These are phyloP conservation scores for Cystobasidium onofrii DNA, from an alignment of 768 basidiomycete genomes.

Conservation along the genomic window DNA sequence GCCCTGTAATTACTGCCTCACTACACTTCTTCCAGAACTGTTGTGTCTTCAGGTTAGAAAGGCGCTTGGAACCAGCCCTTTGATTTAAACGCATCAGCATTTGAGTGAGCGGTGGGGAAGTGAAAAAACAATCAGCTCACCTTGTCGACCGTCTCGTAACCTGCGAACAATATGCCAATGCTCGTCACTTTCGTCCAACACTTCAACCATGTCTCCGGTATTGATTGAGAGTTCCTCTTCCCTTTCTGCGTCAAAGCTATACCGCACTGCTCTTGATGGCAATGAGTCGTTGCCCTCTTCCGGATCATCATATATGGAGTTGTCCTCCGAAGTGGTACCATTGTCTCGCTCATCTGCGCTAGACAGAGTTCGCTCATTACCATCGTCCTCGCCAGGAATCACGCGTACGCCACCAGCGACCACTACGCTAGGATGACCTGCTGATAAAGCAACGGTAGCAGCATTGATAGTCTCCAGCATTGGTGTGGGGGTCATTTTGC, in stretches of 20 bases:
- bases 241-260: conserved; percentile 23
- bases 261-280: conserved; percentile 12
- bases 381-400: not conserved
- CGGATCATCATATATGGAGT: conserved; percentile 16
- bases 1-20: not conserved
- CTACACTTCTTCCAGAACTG: not conserved
- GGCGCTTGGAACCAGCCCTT: conserved; percentile 25
- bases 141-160: conserved; percentile 21
- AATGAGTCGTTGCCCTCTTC: conserved; percentile 27
- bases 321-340: not conserved
- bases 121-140: no score
- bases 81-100: no score
- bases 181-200: conserved; percentile 25
- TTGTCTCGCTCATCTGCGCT: not conserved
- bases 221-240: conserved; percentile 22
- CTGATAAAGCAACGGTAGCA: conserved; percentile 15
- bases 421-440: conserved; percentile 6
- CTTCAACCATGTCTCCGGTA: conserved; percentile 16
- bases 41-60: conserved; percentile 18
- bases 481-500: not conserved
- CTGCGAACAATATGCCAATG: conserved; percentile 29
- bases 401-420: not conserved
- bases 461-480: conserved; percentile 22
- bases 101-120: no score
- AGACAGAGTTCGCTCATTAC: not conserved